A percentile compares a stretch with the other conserved stretches of the same genome.
These are phyloP conservation scores for Ustilago lituana DNA, from an alignment of 1,284 basidiomycete species.

Conservation along the genomic window DNA sequence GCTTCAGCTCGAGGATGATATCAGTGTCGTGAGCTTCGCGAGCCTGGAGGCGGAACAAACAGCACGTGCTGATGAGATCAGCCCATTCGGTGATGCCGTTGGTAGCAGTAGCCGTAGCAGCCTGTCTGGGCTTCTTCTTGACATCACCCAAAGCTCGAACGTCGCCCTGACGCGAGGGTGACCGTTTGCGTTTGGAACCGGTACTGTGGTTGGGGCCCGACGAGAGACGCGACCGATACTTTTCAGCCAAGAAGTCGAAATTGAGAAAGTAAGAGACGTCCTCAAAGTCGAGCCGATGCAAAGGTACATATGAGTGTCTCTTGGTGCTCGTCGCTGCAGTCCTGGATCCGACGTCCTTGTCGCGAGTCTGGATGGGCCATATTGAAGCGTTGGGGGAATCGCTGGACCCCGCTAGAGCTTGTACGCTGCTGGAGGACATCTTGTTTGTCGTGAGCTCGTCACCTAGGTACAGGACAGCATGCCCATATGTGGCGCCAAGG, in stretches of 20 bases:
- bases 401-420: no score
- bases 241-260: slow-evolving; percentile 11
- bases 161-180: background rate
- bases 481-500: no score
- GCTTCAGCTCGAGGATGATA: slow-evolving; percentile 17
- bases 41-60: slow-evolving; percentile 25
- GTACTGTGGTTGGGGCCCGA: no score
- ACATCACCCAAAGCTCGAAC: background rate
- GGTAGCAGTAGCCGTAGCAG: background rate
- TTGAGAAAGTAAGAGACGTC: slow-evolving; percentile 38
- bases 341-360: slow-evolving; percentile 8
- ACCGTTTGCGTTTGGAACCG: slow-evolving; percentile 22
- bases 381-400: slow-evolving; percentile 33
- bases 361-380: slow-evolving; percentile 34
- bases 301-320: slow-evolving; percentile 3
- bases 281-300: slow-evolving; percentile 41
- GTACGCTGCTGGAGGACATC: no score
- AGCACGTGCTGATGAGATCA: slow-evolving; percentile 23
- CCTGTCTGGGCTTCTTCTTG: slow-evolving; percentile 4
- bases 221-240: no score
- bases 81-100: background rate
- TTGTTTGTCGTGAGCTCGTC: no score
- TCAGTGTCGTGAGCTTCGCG: slow-evolving; percentile 19
- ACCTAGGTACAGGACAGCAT: no score
- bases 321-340: background rate